phyloP scores from a whole-genome alignment of 1,284 basidiomycete species.

The Apiotrichum siamense region DNA sequence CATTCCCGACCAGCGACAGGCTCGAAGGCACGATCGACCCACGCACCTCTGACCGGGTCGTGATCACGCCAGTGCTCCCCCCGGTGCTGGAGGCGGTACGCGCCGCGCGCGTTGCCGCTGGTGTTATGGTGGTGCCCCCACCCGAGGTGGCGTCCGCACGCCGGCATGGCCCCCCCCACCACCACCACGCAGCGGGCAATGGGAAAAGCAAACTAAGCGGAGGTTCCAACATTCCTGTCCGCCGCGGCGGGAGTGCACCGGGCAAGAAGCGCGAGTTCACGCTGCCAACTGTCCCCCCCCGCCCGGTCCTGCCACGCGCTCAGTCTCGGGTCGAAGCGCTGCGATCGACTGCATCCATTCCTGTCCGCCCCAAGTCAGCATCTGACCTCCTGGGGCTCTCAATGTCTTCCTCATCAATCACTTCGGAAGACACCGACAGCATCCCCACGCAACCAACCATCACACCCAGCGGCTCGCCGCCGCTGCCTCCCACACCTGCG shows the following conservation, averaged over 20 bases:
- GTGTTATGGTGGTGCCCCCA: background rate
- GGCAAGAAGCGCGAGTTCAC: conserved; percentile 23
- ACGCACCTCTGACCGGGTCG: conserved; percentile 43
- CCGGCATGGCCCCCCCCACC: background rate
- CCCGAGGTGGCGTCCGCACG: background rate
- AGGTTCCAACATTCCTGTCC: conserved; percentile 11
- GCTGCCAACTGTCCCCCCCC: conserved; percentile 27
- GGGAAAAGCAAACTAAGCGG: background rate
- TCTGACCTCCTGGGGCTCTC: conserved; percentile 41
- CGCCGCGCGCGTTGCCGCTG: conserved; percentile 43
- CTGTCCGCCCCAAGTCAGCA: conserved; percentile 40
- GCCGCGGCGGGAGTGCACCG: conserved; percentile 26
- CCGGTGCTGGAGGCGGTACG: conserved; percentile 57
- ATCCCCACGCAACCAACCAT: background rate
- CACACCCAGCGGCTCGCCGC: background rate
- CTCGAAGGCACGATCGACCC: background rate
- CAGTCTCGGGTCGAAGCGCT: conserved; percentile 28
- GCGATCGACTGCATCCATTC: conserved; percentile 8
- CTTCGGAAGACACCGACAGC: background rate
- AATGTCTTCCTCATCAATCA: background rate
- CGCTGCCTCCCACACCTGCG: background rate
- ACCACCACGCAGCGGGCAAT: background rate
- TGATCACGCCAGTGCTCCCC: conserved; percentile 58
- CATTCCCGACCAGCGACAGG: background rate
- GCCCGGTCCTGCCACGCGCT: conserved; percentile 13